Conservation (phyloP, 805 yeast genomes). For the Wickerhamiella dianesei region DNA sequence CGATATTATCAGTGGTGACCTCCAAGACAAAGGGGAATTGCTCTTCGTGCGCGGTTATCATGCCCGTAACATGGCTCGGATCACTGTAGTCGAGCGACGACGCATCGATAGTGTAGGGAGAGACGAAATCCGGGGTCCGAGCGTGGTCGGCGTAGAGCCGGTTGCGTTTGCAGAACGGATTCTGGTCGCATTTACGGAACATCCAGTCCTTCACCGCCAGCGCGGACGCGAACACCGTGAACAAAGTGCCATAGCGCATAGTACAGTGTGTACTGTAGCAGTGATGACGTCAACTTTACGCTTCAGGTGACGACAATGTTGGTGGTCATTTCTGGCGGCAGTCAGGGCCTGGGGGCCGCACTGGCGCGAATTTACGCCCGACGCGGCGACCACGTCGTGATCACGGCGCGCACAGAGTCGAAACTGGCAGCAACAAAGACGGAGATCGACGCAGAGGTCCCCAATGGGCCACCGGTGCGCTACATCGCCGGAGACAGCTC, state of each 20-base stretch:
- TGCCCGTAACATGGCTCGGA: constrained; percentile 9
- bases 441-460: constrained; percentile 27
- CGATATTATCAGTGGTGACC: constrained; percentile 44
- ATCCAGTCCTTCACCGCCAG: constrained; percentile 25
- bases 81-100: constrained; percentile 2
- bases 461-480: constrained; percentile 18
- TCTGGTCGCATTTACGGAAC: constrained; percentile 63
- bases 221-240: constrained; percentile 5
- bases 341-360: constrained; percentile 85
- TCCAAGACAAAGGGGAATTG: constrained; percentile 45
- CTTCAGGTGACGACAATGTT: too few relatives aligned
- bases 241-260: constrained; percentile 1
- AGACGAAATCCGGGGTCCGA: constrained; percentile 30
- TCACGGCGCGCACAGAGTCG: constrained; percentile 64
- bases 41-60: constrained; percentile 22
- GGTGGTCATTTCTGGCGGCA: constrained; percentile 80
- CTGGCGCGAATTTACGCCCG: constrained; percentile 46
- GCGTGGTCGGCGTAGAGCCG: constrained; percentile 46
- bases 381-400: constrained; percentile 47
- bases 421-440: constrained; percentile 41
- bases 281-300: not conserved
- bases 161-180: constrained; percentile 77
- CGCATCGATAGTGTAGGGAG: constrained; percentile 24
- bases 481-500: constrained; percentile 57
- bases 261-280: too few relatives aligned